Percentiles rank a stretch among this genome's conserved stretches.
phyloP scores from a whole-genome alignment of 2,329 filamentous ascomycete species.

The Aspergillus uvarum region DNA sequence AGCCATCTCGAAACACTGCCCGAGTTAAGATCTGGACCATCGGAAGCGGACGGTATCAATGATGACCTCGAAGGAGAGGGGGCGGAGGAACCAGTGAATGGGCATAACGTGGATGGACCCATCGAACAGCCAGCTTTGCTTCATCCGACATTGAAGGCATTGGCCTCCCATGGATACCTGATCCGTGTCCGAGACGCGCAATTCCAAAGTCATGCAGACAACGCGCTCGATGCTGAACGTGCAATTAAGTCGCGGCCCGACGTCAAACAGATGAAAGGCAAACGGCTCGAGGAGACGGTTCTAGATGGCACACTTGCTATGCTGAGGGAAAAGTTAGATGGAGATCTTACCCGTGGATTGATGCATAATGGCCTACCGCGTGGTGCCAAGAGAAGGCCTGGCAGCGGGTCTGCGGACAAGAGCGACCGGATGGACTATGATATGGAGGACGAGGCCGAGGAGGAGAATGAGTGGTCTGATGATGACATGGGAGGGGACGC shows the following conservation, averaged over 20 bases:
- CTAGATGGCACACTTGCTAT: slow-evolving; percentile 29
- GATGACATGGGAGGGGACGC: slow-evolving; percentile 36
- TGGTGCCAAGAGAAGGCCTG: slow-evolving; percentile 35
- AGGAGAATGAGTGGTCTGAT: slow-evolving; percentile 40
- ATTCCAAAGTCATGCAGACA: slow-evolving; percentile 44
- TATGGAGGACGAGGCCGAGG: slow-evolving; percentile 29
- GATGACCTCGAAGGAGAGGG: slow-evolving; percentile 20
- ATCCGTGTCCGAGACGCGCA: slow-evolving; percentile 41
- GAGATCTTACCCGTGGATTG: slow-evolving; percentile 35
- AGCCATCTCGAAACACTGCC: slow-evolving; percentile 45
- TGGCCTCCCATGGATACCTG: slow-evolving; percentile 45
- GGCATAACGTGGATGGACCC: slow-evolving; percentile 26
- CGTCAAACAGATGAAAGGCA: slow-evolving; percentile 39
- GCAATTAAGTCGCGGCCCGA: slow-evolving; percentile 31
- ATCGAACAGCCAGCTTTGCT: slow-evolving; percentile 28
- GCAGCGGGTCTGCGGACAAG: slow-evolving; percentile 22
- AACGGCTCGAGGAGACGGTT: slow-evolving; percentile 37
- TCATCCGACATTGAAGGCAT: slow-evolving; percentile 39
- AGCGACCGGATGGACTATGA: slow-evolving; percentile 26
- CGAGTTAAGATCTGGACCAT: slow-evolving; percentile 29
- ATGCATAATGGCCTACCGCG: slow-evolving; percentile 34
- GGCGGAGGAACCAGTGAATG: slow-evolving; percentile 21
- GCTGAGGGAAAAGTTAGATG: slow-evolving; percentile 35
- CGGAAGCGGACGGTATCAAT: slow-evolving; percentile 27
- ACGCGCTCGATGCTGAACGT: slow-evolving; percentile 39